phyloP scores from a whole-genome alignment of 768 basidiomycete genomes.

The Royoungia palumana region DNA sequence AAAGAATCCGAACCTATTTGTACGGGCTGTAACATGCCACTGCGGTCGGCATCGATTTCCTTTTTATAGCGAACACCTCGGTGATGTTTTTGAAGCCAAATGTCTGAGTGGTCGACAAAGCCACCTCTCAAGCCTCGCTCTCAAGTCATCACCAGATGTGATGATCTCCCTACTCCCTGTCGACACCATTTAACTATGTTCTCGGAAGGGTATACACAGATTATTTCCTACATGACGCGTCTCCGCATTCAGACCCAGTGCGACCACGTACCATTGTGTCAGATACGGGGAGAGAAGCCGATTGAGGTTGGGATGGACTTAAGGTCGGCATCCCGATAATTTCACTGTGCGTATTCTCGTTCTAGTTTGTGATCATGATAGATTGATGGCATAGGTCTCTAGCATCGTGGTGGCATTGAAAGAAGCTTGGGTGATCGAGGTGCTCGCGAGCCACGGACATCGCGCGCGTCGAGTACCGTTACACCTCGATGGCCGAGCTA shows the following conservation, averaged over 20 bases:
- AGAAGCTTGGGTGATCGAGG: too few species aligned
- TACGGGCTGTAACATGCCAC: slow-evolving; percentile 43
- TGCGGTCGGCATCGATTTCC: background rate
- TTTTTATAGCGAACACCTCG: slow-evolving; percentile 53
- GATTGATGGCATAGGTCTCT: too few species aligned
- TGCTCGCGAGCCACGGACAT: too few species aligned
- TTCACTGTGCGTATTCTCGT: too few species aligned
- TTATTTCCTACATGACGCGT: slow-evolving; percentile 48
- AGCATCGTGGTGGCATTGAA: too few species aligned
- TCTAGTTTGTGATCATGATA: too few species aligned
- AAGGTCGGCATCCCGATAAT: too few species aligned
- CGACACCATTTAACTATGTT: slow-evolving; percentile 54
- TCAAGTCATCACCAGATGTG: slow-evolving; percentile 46
- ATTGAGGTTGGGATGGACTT: slow-evolving; percentile 41
- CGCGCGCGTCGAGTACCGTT: too few species aligned
- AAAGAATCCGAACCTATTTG: slow-evolving; percentile 60
- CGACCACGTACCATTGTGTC: slow-evolving; percentile 40
- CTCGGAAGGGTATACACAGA: slow-evolving; percentile 49
- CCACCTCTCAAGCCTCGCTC: slow-evolving; percentile 76
- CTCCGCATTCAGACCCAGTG: slow-evolving; percentile 9
- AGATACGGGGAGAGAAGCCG: slow-evolving; percentile 39
- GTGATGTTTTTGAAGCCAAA: slow-evolving; percentile 70
- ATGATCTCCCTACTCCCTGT: slow-evolving; percentile 60
- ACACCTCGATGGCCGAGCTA: too few species aligned
- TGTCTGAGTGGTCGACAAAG: slow-evolving; percentile 55